phyloP scores from a whole-genome alignment of 1,139 yeast genomes.

The Protomyces inundatus region DNA sequence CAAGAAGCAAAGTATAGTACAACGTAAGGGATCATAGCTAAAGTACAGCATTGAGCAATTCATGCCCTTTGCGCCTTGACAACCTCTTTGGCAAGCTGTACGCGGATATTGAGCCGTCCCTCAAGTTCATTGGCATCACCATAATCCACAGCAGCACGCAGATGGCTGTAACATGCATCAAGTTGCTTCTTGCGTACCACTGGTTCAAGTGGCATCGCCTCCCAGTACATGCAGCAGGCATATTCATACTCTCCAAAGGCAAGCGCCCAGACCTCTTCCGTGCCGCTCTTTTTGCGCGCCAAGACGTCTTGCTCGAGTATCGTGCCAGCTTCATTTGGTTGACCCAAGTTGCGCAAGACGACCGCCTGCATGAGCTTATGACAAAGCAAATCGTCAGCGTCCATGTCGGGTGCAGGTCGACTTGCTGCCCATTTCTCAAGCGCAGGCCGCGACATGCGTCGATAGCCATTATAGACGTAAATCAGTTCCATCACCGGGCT shows the following conservation, averaged over 20 bases:
- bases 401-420: conserved; percentile 23
- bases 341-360: conserved; percentile 21
- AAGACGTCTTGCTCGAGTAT: conserved; percentile 4
- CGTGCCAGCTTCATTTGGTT: not conserved
- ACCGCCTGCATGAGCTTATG: conserved; percentile 23
- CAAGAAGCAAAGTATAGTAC: not conserved
- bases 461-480: conserved; percentile 91
- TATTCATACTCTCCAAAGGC: conserved; percentile 26
- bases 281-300: conserved; percentile 4
- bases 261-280: conserved; percentile 25
- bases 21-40: too few relatives aligned
- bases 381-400: conserved; percentile 20
- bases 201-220: not conserved
- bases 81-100: conserved; percentile 26
- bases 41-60: not conserved
- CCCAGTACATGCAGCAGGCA: conserved; percentile 24
- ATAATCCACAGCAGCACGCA: conserved; percentile 23
- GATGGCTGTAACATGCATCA: conserved; percentile 18
- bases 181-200: not conserved
- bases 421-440: conserved; percentile 2
- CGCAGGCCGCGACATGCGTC: conserved; percentile 52
- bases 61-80: conserved; percentile 9
- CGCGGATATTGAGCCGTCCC: conserved; percentile 26
- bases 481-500: conserved; percentile 80
- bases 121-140: conserved; percentile 26